Evolutionary conservation across 441 rosid genomes (phyloP).

Genomic region (Jatropha multifida): DNA sequence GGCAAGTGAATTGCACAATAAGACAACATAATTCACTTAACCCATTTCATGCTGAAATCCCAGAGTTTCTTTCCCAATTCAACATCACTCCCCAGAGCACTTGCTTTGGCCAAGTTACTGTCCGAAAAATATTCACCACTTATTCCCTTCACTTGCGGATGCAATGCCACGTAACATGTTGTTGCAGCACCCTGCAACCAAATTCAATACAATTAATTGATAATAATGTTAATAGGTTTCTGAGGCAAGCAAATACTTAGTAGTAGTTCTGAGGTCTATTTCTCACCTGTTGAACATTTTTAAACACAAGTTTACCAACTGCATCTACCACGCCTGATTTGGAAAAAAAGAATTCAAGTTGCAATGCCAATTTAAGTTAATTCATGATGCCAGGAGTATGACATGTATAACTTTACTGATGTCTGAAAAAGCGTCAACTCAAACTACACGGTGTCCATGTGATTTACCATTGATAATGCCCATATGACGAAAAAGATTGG

Average conservation of each 20-base stretch:
- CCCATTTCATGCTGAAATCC: constrained; percentile 59
- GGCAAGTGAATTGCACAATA: neutral
- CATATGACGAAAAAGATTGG: constrained; percentile 55
- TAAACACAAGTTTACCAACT: constrained; percentile 44
- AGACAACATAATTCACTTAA: constrained; percentile 8
- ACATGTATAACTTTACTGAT: too few species aligned
- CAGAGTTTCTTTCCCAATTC: constrained; percentile 66
- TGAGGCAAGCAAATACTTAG: too few species aligned
- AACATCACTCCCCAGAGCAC: constrained; percentile 34
- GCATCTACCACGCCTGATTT: constrained; percentile 42
- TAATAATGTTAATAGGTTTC: neutral
- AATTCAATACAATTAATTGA: neutral
- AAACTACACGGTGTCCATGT: neutral
- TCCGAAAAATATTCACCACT: constrained; percentile 63
- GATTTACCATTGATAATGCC: constrained; percentile 36
- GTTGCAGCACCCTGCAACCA: constrained; percentile 71
- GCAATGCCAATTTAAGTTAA: neutral
- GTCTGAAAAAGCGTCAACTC: neutral
- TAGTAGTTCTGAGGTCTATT: neutral
- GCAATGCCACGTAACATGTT: constrained; percentile 77
- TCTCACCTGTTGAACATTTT: constrained; percentile 64
- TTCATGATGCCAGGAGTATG: neutral
- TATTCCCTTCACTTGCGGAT: constrained; percentile 60
- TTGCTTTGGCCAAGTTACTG: constrained; percentile 44
- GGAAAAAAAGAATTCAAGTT: constrained; percentile 5